These are phyloP conservation scores for Phaeosphaeriaceae sp. DNA, from an alignment of 2,329 filamentous ascomycete genomes.

Conservation along the genomic window DNA sequence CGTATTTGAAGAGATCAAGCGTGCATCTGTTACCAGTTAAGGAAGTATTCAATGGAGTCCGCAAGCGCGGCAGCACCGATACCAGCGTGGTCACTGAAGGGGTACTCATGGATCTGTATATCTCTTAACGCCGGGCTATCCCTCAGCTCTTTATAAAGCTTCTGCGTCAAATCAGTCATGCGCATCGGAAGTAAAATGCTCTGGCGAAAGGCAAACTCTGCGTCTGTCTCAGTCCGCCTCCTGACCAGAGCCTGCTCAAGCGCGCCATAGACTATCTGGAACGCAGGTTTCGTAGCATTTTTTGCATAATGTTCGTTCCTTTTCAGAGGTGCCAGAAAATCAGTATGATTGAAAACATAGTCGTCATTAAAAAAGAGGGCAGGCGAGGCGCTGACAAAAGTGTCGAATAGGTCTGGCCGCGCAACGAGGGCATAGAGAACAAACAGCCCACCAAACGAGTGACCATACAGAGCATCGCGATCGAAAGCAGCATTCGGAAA, in stretches of 20 bases:
- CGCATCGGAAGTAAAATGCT: conserved; percentile 29
- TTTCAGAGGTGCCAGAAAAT: conserved; percentile 30
- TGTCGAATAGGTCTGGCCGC: conserved; percentile 51
- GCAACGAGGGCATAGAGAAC: conserved; percentile 54
- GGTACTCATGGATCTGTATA: conserved; percentile 36
- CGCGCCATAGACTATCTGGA: conserved; percentile 40
- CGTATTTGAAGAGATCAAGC: background rate
- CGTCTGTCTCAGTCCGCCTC: conserved; percentile 35
- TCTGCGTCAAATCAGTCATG: conserved; percentile 29
- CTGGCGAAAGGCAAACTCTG: conserved; percentile 33
- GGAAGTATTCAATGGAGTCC: conserved; percentile 44
- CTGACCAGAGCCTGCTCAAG: conserved; percentile 35
- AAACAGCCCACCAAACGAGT: conserved; percentile 59
- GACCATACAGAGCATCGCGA: conserved; percentile 56
- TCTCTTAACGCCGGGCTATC: conserved; percentile 30
- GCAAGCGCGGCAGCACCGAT: conserved; percentile 34
- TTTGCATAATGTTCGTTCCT: background rate
- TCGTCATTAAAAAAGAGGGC: conserved; percentile 57
- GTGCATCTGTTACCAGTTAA: conserved; percentile 28
- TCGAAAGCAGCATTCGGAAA: conserved; percentile 43
- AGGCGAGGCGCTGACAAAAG: conserved; percentile 55
- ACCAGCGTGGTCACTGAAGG: conserved; percentile 41
- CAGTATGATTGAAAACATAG: conserved; percentile 43
- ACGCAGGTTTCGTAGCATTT: conserved; percentile 32
- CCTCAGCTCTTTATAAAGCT: conserved; percentile 32